Base-by-base conservation (phyloP, 78 protist genomes). In the Chrysochromulina parva region DNA sequence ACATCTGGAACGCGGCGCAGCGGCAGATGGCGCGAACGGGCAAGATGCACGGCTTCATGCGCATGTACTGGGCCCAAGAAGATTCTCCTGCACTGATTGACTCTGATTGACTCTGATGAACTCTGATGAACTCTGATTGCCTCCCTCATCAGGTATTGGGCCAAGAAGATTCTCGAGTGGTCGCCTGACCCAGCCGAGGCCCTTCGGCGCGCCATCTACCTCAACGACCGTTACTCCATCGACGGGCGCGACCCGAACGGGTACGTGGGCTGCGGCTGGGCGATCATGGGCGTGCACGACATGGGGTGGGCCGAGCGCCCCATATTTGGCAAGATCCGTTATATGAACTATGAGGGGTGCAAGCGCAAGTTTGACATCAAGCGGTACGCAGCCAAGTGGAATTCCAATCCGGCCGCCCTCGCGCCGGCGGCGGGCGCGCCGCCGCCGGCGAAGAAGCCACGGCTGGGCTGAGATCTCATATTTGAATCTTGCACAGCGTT, bases 211-310 rank as follows among this genome's bases (percentile, higher is more conserved):
- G 92, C 87, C n/a, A 2, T 71, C 58, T 58, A 55, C 50, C 92
- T 89, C 50, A 89, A 89, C 85, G 92, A 89, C 66, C 11, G 59
- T 26, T 74, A 38, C 73, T 1, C 53, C 13, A 0, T 85, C 38
- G 97, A 96, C 66, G 96, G 95, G 22, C 60, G 90, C 5, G 95
- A 95, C 28, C 97, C 97, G 4, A 95, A 95, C 85, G 97, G 97
- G 0, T 93, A 78, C 66, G 96, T 95, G 3, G 96, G 96, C 10
- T 1, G 11, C 28, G 28, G 19, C 22, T 59, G 74, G 93, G 54
- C 84, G 48, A 3, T 93, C 22, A 58, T 85, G 53, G 95, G 95
- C 55, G 48, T 52, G 26, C 96, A 94, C 78, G 96, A 94, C 88
- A 84, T 65, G 85, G 96, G 93, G 14, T 94, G 94, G 94, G 85